phyloP scores from a whole-genome alignment of 2,329 filamentous ascomycete genomes.

The Drechslerella stenobrocha region DNA sequence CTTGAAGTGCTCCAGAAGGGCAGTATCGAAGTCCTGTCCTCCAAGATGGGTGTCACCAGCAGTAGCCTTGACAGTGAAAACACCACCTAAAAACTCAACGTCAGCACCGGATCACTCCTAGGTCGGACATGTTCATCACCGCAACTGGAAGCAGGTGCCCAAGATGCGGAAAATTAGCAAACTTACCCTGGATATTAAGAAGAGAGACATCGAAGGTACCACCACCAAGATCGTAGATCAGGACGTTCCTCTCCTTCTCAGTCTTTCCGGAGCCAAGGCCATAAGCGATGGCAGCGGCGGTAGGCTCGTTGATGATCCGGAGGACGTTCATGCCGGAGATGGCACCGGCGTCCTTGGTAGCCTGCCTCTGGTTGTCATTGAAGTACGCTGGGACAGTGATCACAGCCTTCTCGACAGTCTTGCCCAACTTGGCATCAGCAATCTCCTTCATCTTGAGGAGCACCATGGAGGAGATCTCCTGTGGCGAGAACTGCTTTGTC shows the following conservation, averaged over 20 bases:
- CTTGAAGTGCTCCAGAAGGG: constrained; percentile 94
- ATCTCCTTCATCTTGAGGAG: constrained; percentile 99
- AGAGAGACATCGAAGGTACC: constrained; percentile 99
- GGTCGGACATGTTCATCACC: background rate
- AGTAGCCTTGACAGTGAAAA: constrained; percentile 98
- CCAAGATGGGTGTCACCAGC: constrained; percentile 96
- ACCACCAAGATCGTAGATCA: constrained; percentile 99
- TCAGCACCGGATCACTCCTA: background rate
- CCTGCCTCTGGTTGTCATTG: constrained; percentile 99
- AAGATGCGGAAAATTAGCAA: background rate
- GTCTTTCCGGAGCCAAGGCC: constrained; percentile 94
- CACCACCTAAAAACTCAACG: constrained; percentile 62
- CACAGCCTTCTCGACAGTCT: constrained; percentile 98
- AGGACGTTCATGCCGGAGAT: constrained; percentile 97
- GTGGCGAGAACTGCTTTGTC: constrained; percentile 93
- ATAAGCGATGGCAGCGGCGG: constrained; percentile 96
- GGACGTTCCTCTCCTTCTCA: constrained; percentile 96
- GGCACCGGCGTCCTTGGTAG: constrained; percentile 98
- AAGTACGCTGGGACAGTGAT: constrained; percentile 99
- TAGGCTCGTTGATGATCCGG: constrained; percentile 99
- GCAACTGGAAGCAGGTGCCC: background rate
- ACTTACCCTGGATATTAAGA: constrained; percentile 84
- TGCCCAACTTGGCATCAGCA: constrained; percentile 95
- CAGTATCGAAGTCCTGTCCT: constrained; percentile 95
- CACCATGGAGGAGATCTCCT: constrained; percentile 99